phyloP scores from a whole-genome alignment of 2,329 filamentous ascomycete genomes.

The Neopestalotiopsis clavispora region DNA sequence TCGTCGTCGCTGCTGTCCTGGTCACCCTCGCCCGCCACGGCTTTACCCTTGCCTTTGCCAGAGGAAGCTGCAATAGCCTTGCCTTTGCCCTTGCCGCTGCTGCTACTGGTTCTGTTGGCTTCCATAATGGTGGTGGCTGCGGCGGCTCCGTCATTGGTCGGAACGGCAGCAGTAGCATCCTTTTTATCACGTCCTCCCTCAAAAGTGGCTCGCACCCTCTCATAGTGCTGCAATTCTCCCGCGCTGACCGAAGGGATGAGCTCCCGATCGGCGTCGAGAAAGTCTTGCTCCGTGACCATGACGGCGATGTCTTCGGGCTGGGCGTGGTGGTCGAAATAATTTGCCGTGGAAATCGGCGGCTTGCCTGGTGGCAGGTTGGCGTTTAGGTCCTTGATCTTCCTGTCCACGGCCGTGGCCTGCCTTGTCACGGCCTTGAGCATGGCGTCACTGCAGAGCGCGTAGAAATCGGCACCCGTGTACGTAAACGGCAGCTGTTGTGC shows the following conservation, averaged over 20 bases:
- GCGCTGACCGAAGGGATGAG: slow-evolving; percentile 92
- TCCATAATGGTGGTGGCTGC: background rate
- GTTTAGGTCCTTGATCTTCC: slow-evolving; percentile 77
- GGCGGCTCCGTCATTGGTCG: background rate
- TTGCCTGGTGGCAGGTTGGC: slow-evolving; percentile 31
- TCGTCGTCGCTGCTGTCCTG: slow-evolving; percentile 36
- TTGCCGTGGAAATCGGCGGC: slow-evolving; percentile 42
- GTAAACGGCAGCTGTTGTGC: slow-evolving; percentile 86
- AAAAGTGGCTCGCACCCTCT: slow-evolving; percentile 80
- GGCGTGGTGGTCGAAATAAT: slow-evolving; percentile 94
- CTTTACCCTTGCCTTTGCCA: slow-evolving; percentile 43
- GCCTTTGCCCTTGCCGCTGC: slow-evolving; percentile 40
- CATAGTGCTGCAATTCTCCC: slow-evolving; percentile 91
- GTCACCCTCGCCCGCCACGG: slow-evolving; percentile 32
- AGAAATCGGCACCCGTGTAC: slow-evolving; percentile 96
- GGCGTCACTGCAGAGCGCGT: slow-evolving; percentile 94
- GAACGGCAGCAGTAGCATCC: slow-evolving; percentile 27
- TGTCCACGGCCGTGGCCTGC: slow-evolving; percentile 82
- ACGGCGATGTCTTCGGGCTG: slow-evolving; percentile 83
- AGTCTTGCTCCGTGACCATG: slow-evolving; percentile 88
- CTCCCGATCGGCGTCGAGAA: slow-evolving; percentile 79
- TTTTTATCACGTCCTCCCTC: slow-evolving; percentile 65
- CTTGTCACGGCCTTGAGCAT: slow-evolving; percentile 99
- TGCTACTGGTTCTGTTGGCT: slow-evolving; percentile 35
- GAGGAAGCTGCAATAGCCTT: slow-evolving; percentile 20